Evolutionary conservation across 2,329 filamentous ascomycete species (phyloP), one percentile per base, ranked within the genome.

Genomic region (Nectriaceae sp.): DNA sequence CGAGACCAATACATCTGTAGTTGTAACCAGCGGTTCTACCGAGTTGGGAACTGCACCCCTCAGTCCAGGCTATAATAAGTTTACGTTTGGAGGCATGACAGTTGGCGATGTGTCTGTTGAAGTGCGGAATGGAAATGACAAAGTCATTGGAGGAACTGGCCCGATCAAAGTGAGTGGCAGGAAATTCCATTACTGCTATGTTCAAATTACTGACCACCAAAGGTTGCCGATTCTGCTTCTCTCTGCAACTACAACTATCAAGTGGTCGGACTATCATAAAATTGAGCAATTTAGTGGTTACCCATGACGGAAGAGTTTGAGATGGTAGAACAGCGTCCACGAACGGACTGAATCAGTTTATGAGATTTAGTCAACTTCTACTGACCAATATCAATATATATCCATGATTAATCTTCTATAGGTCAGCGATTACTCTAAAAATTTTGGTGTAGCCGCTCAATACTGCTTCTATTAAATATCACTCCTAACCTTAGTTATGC

Each of bases 241-340:
- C n/a, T 47, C 21, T 51, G 49, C 31, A 51, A 47, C 41, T 47
- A 44, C 37, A 50, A 47, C 18, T 47, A 24, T 20, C 37, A 51
- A 24, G 44, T 44, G 2, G 41, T 47, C 11, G 35, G 38, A 2
- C 16, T 46, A 5, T 46, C 40, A 3, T 37, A 19, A 19, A 41
- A 15, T n/a, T n/a, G n/a, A n/a, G n/a, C n/a, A n/a, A n/a, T n/a
- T n/a, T n/a, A n/a, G n/a, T n/a, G n/a, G n/a, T n/a, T n/a, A n/a
- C n/a, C n/a, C n/a, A n/a, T n/a, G n/a, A n/a, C n/a, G n/a, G n/a
- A n/a, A n/a, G n/a, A n/a, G n/a, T n/a, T n/a, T n/a, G n/a, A n/a
- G n/a, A n/a, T n/a, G n/a, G n/a, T n/a, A n/a, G n/a, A n/a, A n/a
- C n/a, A n/a, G n/a, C n/a, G n/a, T n/a, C n/a, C n/a, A n/a, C n/a